Conservation (phyloP, 768 basidiomycete genomes). For the Hemileccinum impolitum region DNA sequence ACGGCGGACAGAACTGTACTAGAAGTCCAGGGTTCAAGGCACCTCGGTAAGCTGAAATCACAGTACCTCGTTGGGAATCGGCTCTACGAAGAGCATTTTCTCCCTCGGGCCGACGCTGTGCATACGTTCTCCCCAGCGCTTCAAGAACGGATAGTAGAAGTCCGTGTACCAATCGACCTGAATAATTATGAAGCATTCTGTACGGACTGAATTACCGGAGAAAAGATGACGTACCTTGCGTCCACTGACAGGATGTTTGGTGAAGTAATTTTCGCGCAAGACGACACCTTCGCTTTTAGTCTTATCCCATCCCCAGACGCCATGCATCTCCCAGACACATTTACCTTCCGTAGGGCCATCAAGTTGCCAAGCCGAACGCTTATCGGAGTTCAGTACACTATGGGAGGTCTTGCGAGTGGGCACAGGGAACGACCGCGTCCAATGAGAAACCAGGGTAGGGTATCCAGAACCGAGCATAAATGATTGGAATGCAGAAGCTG, state of each 20-base stretch:
- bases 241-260: constrained; percentile 59
- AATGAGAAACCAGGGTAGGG: constrained; percentile 73
- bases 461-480: constrained; percentile 92
- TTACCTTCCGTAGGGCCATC: constrained; percentile 70
- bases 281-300: constrained; percentile 65
- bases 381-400: constrained; percentile 56
- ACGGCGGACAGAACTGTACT: constrained; percentile 69
- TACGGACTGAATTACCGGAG: background rate
- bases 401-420: constrained; percentile 68
- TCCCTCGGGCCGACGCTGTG: constrained; percentile 43
- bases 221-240: constrained; percentile 44
- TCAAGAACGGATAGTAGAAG: constrained; percentile 77
- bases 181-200: background rate
- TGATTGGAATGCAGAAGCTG: constrained; percentile 82
- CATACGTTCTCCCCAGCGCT: constrained; percentile 63
- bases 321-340: constrained; percentile 90
- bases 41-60: background rate
- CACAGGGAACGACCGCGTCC: constrained; percentile 84
- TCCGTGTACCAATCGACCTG: constrained; percentile 87
- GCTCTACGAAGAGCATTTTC: constrained; percentile 73
- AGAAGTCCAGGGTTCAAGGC: constrained; percentile 3
- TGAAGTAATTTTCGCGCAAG: constrained; percentile 83
- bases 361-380: constrained; percentile 62
- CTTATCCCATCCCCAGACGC: constrained; percentile 88
- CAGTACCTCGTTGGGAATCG: constrained; percentile 89